Conservation (phyloP, 169 alveolate genomes). For the Plasmodium adleri region DNA sequence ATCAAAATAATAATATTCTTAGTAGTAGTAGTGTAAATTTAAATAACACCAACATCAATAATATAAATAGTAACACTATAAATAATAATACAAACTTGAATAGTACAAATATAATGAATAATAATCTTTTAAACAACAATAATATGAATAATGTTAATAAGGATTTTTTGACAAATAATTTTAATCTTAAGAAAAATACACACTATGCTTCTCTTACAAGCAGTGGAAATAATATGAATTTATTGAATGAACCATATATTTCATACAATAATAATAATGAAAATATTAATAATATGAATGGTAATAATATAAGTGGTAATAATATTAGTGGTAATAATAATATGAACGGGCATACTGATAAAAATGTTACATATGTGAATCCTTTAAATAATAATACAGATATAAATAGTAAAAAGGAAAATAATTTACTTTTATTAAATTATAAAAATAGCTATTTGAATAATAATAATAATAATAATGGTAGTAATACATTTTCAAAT, state of each 20-base stretch:
- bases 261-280: constrained; percentile 6
- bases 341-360: constrained; percentile 4
- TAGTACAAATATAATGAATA: too few species aligned
- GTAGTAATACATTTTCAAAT: not conserved
- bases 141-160: constrained; percentile 2
- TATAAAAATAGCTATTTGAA: constrained; percentile 20
- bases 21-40: too few species aligned
- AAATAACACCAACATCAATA: too few species aligned
- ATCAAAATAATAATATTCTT: too few species aligned
- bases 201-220: constrained; percentile 57
- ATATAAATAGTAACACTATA: too few species aligned
- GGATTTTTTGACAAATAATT: constrained; percentile 14
- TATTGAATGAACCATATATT: constrained; percentile 13
- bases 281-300: not conserved
- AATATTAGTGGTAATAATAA: constrained; percentile 5
- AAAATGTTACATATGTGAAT: not conserved
- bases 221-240: constrained; percentile 16
- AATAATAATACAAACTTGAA: too few species aligned
- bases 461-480: not conserved
- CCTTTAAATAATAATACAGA: constrained; percentile 15
- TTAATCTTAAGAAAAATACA: constrained; percentile 37
- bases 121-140: not conserved
- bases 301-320: not conserved
- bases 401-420: constrained; percentile 8
- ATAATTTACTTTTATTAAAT: constrained; percentile 1